Base-by-base conservation (phyloP, 345 rosid species). In the Eucalyptus rudis region DNA sequence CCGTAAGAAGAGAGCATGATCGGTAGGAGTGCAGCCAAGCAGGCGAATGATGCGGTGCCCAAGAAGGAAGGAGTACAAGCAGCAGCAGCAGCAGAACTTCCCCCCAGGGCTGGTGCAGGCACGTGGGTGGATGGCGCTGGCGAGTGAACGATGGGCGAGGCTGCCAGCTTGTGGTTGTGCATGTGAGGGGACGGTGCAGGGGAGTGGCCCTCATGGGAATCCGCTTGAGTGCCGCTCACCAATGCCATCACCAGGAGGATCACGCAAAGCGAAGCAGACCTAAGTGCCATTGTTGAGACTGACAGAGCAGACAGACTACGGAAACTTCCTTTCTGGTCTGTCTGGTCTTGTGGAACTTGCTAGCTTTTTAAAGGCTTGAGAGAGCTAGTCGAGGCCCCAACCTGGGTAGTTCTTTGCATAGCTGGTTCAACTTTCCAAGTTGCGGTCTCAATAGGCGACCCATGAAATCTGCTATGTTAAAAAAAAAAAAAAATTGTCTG, bases 121-220 rank as follows among this genome's bases (percentile, higher is more conserved):
- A 4, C 0, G 10, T 64, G 10, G 0, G 36, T 64, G 36, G 76
- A 64, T 64, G 76, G 36, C 2, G 36, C 71, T 1, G 10, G 36
- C 0, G 58, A 52, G 5, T 20, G 58, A 10, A 52, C 58, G 2
- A 52, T 0, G 10, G 25, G 58, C 2, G 58, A 52, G 58, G 10
- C 58, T 0, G 58, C 58, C 0, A 52, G 58, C 58, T 52, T 0
- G 0, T 52, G 10, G 58, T 52, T 52, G 58, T 52, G 58, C 58
- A 56, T 1, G 29, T 24, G 76, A 64, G 76, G 31, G 76, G 76
- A n/a, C 5, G 19, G 36, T 8, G 76, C 76, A n/a, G 36, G 76
- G 0, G 11, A 64, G 76, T 5, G 68, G 33, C 16, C 68, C 68
- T 62, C 0, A 0, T n/a, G 76, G 36, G 76, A 64, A 64, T 14